Base-by-base conservation (phyloP, 2,329 filamentous ascomycete genomes). In the Aspergillus sp. region DNA sequence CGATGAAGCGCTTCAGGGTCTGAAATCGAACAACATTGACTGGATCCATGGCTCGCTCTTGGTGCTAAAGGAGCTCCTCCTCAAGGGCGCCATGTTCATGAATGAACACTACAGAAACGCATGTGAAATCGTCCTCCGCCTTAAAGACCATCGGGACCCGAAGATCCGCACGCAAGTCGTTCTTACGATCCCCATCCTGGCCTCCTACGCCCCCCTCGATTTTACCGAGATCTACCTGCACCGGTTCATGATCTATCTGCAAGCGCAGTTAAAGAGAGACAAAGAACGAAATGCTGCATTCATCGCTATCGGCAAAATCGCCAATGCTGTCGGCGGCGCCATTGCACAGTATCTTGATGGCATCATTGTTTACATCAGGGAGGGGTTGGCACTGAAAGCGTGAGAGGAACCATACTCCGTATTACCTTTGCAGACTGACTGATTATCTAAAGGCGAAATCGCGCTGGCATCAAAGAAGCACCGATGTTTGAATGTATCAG, bases 51-150 rank as follows among this genome's bases (percentile, higher is more conserved):
- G 91, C n/a, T 97, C 93, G 2, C 81, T 99, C 38, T 81, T 99
- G 17, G 91, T 95, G 1, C 81, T 97, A 64, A 95, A 93, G 70
- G 93, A 97, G 74, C 82, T 99, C 45, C 84, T 99, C 16, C 85
- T 94, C 58, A 93, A 96, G 69, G 94, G 94, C 49, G 92, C 91
- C 63, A 99, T 99, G 93, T 99, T 96, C 72, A 97, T 99, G 94
- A 91, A 96, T 65, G 89, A 92, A 36, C 86, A 92, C 67, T 99
- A 97, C 71, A 85, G 88, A 53, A 90, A 96, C 62, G 88, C 91
- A 10, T 97, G 93, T 69, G 94, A 99, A 57, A 92, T 94, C 58
- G 89, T 97, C 32, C 86, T 93, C 59, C 88, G 89, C 56, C 89
- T 96, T 71, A 96, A 96, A 71, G 94, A 99, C 62, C 91, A 97